Evolutionary conservation across 2,329 filamentous ascomycete genomes (phyloP).

Genomic region (Botrytis squamosa): DNA sequence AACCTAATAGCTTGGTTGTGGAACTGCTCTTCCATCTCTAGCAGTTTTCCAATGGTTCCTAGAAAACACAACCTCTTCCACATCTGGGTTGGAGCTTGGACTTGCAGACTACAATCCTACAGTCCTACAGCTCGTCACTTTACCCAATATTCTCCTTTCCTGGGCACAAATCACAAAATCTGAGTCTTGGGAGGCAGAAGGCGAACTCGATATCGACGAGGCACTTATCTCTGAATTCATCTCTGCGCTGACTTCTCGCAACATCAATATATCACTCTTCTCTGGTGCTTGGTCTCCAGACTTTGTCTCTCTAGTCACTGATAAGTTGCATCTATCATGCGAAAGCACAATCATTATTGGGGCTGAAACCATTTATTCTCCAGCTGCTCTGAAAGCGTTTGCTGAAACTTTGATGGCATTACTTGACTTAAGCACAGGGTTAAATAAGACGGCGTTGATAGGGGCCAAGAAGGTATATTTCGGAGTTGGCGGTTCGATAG

Average conservation of each 20-base stretch:
- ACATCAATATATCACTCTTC: slow-evolving; percentile 62
- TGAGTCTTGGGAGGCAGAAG: slow-evolving; percentile 34
- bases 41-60: slow-evolving; percentile 64
- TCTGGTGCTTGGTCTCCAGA: slow-evolving; percentile 72
- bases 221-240: slow-evolving; percentile 60
- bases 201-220: slow-evolving; percentile 38
- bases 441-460: slow-evolving; percentile 54
- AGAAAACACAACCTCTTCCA: slow-evolving; percentile 30
- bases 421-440: slow-evolving; percentile 45
- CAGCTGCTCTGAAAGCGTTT: slow-evolving; percentile 67
- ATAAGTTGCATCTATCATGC: slow-evolving; percentile 33
- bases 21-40: slow-evolving; percentile 71
- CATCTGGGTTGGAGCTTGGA: slow-evolving; percentile 53
- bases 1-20: slow-evolving; percentile 65
- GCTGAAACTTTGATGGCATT: slow-evolving; percentile 63
- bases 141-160: slow-evolving; percentile 73
- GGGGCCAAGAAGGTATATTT: slow-evolving; percentile 82
- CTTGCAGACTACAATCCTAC: slow-evolving; percentile 79
- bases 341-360: slow-evolving; percentile 57
- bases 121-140: slow-evolving; percentile 73
- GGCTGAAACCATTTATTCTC: slow-evolving; percentile 82
- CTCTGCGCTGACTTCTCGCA: slow-evolving; percentile 47
- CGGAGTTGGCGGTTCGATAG: slow-evolving; percentile 77
- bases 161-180: slow-evolving; percentile 47
- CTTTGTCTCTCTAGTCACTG: slow-evolving; percentile 57